Evolutionary conservation across 2,329 filamentous ascomycete genomes (phyloP).

Genomic region (Knufia petricola): DNA sequence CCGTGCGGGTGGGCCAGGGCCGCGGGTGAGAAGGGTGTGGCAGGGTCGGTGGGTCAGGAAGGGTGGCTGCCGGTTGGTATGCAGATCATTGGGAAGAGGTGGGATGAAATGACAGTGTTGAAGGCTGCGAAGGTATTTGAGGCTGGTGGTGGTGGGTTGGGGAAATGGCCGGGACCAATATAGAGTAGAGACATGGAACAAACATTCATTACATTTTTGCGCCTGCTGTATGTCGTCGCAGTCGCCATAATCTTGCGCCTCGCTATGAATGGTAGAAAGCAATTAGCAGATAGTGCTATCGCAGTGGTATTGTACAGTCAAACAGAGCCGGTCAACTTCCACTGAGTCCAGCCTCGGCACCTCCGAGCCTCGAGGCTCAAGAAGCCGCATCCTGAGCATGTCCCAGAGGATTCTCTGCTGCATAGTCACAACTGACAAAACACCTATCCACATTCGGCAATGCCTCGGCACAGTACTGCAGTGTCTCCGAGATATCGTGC

Average conservation of each 20-base stretch:
- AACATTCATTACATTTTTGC: no score
- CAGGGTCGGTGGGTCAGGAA: background rate
- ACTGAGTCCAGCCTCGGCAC: no score
- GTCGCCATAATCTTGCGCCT: no score
- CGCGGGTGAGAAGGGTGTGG: slow-evolving; percentile 3
- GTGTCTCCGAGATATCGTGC: slow-evolving; percentile 53
- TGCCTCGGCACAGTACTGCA: slow-evolving; percentile 48
- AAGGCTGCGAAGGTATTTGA: slow-evolving; percentile 13
- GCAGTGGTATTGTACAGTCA: no score
- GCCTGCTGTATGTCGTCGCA: no score
- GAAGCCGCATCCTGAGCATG: background rate
- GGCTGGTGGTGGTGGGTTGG: slow-evolving; percentile 4
- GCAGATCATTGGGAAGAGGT: slow-evolving; percentile 31
- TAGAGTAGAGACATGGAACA: no score
- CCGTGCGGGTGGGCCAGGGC: slow-evolving; percentile 30
- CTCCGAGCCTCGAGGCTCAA: no score
- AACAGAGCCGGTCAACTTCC: no score
- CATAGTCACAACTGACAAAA: slow-evolving; percentile 43
- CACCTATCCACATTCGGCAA: slow-evolving; percentile 44
- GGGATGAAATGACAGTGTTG: slow-evolving; percentile 28
- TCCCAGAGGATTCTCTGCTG: background rate
- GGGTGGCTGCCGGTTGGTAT: slow-evolving; percentile 29
- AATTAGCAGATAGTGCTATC: no score
- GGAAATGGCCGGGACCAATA: background rate
- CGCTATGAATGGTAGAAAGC: no score